phyloP scores from a whole-genome alignment of 176 grass and related monocot genomes.

The Lolium rigidum region DNA sequence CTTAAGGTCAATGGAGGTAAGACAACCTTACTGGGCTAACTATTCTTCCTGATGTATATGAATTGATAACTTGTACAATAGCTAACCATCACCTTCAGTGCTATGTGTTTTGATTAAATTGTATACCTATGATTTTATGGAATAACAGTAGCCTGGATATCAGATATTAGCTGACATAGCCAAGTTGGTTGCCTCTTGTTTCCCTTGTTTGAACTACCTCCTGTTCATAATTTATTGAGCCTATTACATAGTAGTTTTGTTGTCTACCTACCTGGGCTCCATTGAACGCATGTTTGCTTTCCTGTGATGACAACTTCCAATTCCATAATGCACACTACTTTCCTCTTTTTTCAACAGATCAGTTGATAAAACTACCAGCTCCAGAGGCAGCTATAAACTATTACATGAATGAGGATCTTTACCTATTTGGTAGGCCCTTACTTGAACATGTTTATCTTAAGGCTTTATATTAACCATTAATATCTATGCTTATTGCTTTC shows the following conservation, averaged over 20 bases:
- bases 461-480: conserved; percentile 3
- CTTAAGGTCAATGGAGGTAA: conserved; percentile 80
- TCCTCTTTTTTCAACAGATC: conserved; percentile 62
- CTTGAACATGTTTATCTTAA: background rate
- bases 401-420: conserved; percentile 86
- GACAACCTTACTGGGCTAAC: background rate
- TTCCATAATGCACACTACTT: conserved; percentile 5
- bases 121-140: background rate
- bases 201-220: background rate
- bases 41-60: background rate
- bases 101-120: background rate
- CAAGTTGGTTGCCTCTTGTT: background rate
- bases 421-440: conserved; percentile 76
- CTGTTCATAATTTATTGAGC: background rate
- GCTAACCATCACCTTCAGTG: background rate
- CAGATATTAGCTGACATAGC: background rate
- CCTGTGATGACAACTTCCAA: background rate
- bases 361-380: conserved; percentile 76
- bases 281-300: background rate
- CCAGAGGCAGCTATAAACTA: conserved; percentile 71
- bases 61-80: background rate
- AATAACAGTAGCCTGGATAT: background rate
- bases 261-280: background rate
- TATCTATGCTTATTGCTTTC: background rate
- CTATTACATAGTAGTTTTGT: background rate